Base-by-base conservation (phyloP, 371 early-diverging fungal species). In the Parasitella parasitica region DNA sequence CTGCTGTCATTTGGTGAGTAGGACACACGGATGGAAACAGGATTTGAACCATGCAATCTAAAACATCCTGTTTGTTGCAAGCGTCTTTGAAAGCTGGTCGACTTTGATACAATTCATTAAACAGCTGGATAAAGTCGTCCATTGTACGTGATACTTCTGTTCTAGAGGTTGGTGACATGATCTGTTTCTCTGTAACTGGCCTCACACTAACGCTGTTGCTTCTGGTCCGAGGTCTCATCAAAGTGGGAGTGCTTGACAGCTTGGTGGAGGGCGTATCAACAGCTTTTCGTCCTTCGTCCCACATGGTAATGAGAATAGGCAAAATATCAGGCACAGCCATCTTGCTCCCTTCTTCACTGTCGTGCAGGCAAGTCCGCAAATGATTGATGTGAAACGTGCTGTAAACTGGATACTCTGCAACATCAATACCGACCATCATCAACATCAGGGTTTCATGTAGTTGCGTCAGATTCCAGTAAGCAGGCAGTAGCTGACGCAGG, bases 381-480 rank as follows among this genome's bases (percentile, higher is more conserved):
- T 73, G 59, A 26, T 78, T 77, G n/a, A 86, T 71, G 59, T 89
- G 84, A 52, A 81, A 74, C 0, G 67, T 58, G 0, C 72, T 54
- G 8, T 81, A 67, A 20, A 86, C 48, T 1, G 88, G 86, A 12
- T 83, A 75, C 1, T 76, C 75, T 3, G 74, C 69, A 28, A 89
- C 69, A 63, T 90, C 89, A 0, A 85, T 68, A 0, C 90, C 90
- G 46, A 89, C 72, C 57, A 90, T 64, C 38, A 84, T 77, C 2
- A 83, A 57, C 5, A 88, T 41, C 12, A 90, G 63, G 0, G 84
- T 75, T 55, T 83, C 82, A 37, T 89, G 84, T 11, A 92, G 66
- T 43, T 87, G 86, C 1, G 78, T 58, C 5, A 89, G 59, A 59
- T 85, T 75, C 86, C 86, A 89, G 72, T 86, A 83, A 43, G 76